Conservation (phyloP, 495 filamentous ascomycete species). For the Astrothelium macrocarpum region DNA sequence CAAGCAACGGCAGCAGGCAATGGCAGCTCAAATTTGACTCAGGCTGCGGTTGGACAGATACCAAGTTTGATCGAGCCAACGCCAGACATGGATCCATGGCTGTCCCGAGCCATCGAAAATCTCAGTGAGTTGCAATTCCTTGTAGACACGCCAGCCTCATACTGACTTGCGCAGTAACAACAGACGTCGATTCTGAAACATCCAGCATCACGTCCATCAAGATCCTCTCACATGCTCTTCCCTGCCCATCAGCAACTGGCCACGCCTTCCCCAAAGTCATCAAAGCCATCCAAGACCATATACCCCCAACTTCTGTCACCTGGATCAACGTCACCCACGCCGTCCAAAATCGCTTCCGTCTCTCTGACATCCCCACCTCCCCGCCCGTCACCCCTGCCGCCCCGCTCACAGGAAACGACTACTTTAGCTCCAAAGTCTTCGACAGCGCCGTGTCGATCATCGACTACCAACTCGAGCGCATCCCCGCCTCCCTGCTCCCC, state of each 20-base stretch:
- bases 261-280: slow-evolving; percentile 46
- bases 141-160: not conserved
- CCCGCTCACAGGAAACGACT: slow-evolving; percentile 42
- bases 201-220: slow-evolving; percentile 36
- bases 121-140: slow-evolving; percentile 12
- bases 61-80: slow-evolving; percentile 7
- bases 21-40: not conserved
- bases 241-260: slow-evolving; percentile 44
- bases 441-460: slow-evolving; percentile 48
- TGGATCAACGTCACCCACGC: slow-evolving; percentile 58
- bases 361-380: slow-evolving; percentile 52
- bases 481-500: slow-evolving; percentile 43
- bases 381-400: slow-evolving; percentile 49
- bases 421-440: slow-evolving; percentile 45
- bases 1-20: not conserved
- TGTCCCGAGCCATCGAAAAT: not conserved
- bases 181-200: slow-evolving; percentile 1
- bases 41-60: not conserved
- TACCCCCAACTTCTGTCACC: slow-evolving; percentile 36
- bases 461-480: slow-evolving; percentile 41
- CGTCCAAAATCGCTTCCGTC: slow-evolving; percentile 52
- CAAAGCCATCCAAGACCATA: slow-evolving; percentile 42
- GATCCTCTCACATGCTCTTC: slow-evolving; percentile 53
- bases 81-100: not conserved
- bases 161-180: not conserved